Evolutionary conservation across 441 rosid genomes (phyloP).

Genomic region (Erodium trifolium): DNA sequence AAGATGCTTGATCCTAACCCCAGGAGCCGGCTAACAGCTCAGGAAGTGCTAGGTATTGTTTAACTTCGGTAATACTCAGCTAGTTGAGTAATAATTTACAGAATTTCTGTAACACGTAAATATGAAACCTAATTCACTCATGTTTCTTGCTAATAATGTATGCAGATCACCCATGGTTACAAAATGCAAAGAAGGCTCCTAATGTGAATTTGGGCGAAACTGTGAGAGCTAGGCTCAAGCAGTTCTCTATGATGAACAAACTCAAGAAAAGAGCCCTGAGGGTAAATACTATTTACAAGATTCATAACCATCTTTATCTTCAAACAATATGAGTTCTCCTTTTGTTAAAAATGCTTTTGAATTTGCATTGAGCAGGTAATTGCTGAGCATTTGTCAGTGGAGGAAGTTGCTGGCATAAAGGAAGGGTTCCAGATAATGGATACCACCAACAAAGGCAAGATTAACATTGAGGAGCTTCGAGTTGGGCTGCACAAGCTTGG

Average conservation of each 20-base stretch:
- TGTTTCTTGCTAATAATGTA: slow-evolving; percentile 17
- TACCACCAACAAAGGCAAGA: slow-evolving; percentile 53
- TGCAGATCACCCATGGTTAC: slow-evolving; percentile 70
- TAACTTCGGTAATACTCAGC: slow-evolving; percentile 7
- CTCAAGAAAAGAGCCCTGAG: slow-evolving; percentile 75
- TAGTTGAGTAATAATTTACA: not conserved
- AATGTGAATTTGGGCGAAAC: slow-evolving; percentile 69
- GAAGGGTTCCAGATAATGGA: slow-evolving; percentile 63
- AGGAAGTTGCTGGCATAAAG: slow-evolving; percentile 65
- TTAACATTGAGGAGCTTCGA: slow-evolving; percentile 52
- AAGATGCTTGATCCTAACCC: slow-evolving; percentile 74
- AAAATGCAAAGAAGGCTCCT: slow-evolving; percentile 66
- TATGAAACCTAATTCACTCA: not conserved
- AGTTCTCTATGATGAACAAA: slow-evolving; percentile 71
- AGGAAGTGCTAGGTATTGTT: slow-evolving; percentile 55
- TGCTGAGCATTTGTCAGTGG: slow-evolving; percentile 65
- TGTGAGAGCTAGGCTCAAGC: slow-evolving; percentile 66
- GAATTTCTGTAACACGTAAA: slow-evolving; percentile 11
- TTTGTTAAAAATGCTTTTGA: slow-evolving; percentile 4
- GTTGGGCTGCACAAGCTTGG: slow-evolving; percentile 58
- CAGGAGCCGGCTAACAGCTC: slow-evolving; percentile 56
- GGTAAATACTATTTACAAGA: slow-evolving; percentile 26
- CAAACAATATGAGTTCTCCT: not conserved
- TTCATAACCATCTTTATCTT: no score
- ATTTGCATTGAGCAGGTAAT: slow-evolving; percentile 38